Evolutionary conservation across 2,329 filamentous ascomycete genomes (phyloP).

Genomic region (Cadophora luteo-olivacea): DNA sequence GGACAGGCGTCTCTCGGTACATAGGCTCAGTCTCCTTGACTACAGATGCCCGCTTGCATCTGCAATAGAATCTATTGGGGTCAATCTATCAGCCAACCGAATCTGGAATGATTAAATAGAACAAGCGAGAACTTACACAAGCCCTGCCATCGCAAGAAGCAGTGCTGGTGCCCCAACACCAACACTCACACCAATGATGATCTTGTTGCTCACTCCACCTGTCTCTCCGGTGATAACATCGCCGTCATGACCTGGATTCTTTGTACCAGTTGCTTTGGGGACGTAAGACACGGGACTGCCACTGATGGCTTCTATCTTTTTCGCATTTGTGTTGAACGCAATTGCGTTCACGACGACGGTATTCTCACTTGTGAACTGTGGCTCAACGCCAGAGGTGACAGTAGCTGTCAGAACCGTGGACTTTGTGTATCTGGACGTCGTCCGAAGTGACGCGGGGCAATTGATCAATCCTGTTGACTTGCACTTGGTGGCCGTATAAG

Average conservation of each 20-base stretch:
- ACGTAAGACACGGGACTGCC: conserved; percentile 54
- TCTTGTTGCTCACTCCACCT: conserved; percentile 49
- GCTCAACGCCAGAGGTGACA: conserved; percentile 47
- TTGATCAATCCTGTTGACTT: conserved; percentile 50
- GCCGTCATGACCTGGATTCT: not conserved
- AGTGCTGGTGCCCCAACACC: conserved; percentile 53
- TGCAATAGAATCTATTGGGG: too few species aligned
- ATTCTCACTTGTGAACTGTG: conserved; percentile 48
- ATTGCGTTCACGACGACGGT: conserved; percentile 45
- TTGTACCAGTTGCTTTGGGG: conserved; percentile 44
- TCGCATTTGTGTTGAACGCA: conserved; percentile 51
- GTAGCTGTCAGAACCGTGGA: conserved; percentile 50
- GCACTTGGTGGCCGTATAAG: conserved; percentile 55
- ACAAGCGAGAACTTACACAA: conserved; percentile 30
- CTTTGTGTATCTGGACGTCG: conserved; percentile 47
- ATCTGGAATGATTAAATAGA: too few species aligned
- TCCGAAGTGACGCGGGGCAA: conserved; percentile 59
- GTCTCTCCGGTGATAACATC: conserved; percentile 39
- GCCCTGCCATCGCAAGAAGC: conserved; percentile 39
- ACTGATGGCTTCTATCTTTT: conserved; percentile 47
- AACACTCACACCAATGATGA: conserved; percentile 57
- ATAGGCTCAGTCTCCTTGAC: too few species aligned
- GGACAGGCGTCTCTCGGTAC: too few species aligned
- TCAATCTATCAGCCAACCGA: too few species aligned
- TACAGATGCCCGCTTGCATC: too few species aligned